Conservation (phyloP, 164 flowering plant genomes). For the Protea cynaroides region DNA sequence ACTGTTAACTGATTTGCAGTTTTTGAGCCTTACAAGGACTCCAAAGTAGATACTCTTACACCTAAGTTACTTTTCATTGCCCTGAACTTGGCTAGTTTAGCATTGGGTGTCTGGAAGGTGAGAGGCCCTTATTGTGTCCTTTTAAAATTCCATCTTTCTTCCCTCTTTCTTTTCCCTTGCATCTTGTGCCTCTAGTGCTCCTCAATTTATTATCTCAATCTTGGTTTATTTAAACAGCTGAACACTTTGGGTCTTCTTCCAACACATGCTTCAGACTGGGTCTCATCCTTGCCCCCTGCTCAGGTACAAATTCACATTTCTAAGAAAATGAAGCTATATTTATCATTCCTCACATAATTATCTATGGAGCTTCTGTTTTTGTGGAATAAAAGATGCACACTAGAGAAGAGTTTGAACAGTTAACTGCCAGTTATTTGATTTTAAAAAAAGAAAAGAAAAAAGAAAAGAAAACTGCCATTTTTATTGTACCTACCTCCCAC, state of each 20-base stretch:
- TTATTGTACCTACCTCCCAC: too few species aligned
- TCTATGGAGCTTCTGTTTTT: too few species aligned
- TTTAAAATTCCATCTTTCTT: not conserved
- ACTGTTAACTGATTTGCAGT: slow-evolving; percentile 35
- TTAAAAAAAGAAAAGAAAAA: too few species aligned
- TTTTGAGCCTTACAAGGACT: slow-evolving; percentile 95
- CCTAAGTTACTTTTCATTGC: slow-evolving; percentile 86
- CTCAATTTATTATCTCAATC: not conserved
- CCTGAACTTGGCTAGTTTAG: slow-evolving; percentile 76
- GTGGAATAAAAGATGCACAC: too few species aligned
- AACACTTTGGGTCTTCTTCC: slow-evolving; percentile 97
- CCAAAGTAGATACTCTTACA: slow-evolving; percentile 61
- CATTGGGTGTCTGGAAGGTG: slow-evolving; percentile 94
- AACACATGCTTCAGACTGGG: slow-evolving; percentile 98
- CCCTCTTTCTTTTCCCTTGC: not conserved
- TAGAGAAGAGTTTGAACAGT: too few species aligned
- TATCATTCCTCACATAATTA: too few species aligned
- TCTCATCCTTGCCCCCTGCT: slow-evolving; percentile 93
- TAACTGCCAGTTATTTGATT: too few species aligned
- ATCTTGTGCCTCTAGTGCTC: not conserved
- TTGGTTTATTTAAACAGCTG: slow-evolving; percentile 45
- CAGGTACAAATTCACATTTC: slow-evolving; percentile 38
- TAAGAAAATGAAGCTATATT: not conserved
- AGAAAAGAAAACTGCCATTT: too few species aligned
- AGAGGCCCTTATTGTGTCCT: slow-evolving; percentile 7